Evolutionary conservation across 1,139 yeast genomes (phyloP).

Genomic region (Geotrichum siamense): DNA sequence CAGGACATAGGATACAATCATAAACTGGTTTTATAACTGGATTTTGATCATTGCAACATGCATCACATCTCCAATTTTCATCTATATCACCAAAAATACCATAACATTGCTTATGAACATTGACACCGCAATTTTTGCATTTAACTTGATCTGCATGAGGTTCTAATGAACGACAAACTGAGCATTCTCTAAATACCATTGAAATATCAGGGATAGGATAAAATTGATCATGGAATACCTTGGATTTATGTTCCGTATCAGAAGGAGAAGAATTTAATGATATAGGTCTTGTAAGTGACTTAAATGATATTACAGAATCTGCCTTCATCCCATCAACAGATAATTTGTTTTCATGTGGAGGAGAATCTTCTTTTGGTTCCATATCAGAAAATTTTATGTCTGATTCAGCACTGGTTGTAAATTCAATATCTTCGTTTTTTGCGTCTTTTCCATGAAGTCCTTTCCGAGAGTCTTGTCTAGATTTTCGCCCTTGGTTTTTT

Average conservation of each 20-base stretch:
- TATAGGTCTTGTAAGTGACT: too few relatives aligned
- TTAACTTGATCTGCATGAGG: constrained; percentile 38
- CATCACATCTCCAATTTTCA: constrained; percentile 74
- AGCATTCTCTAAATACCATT: constrained; percentile 39
- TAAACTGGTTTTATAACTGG: constrained; percentile 54
- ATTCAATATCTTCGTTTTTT: too few relatives aligned
- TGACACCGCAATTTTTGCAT: constrained; percentile 64
- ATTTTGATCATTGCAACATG: constrained; percentile 63
- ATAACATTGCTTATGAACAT: constrained; percentile 65
- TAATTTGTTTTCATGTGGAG: too few relatives aligned
- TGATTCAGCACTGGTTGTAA: too few relatives aligned
- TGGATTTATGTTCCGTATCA: not conserved
- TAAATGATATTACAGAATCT: too few relatives aligned
- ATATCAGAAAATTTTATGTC: too few relatives aligned
- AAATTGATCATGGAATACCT: constrained; percentile 6
- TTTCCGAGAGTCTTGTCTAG: too few relatives aligned
- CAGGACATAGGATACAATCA: constrained; percentile 60
- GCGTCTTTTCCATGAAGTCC: too few relatives aligned
- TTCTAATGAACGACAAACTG: constrained; percentile 49
- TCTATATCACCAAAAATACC: constrained; percentile 57
- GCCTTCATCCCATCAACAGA: too few relatives aligned
- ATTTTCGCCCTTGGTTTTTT: too few relatives aligned
- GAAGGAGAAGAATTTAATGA: too few relatives aligned
- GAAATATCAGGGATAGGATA: constrained; percentile 16
- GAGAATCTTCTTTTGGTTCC: too few relatives aligned